A percentile compares a stretch with the other conserved stretches of the same genome.
Evolutionary conservation across 345 rosid genomes (phyloP).

Genomic region (Linum lewisii): DNA sequence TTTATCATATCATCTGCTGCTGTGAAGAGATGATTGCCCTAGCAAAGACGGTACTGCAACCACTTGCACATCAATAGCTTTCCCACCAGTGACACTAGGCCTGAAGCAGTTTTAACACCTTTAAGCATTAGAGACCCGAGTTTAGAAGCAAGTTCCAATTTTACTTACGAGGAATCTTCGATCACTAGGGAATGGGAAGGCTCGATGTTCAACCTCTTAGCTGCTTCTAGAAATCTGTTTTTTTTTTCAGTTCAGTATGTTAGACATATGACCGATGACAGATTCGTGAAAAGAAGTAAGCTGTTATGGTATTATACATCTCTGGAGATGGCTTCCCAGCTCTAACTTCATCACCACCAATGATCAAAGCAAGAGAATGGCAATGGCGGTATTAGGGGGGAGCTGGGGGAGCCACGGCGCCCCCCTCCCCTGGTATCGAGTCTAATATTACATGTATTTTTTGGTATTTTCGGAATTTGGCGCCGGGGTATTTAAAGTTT

Average conservation of each 20-base stretch:
- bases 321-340: conserved; percentile 85
- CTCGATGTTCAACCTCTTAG: conserved; percentile 44
- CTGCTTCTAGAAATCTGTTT: conserved; percentile 70
- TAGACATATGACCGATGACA: background rate
- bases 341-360: conserved; percentile 84
- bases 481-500: too few species aligned
- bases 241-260: conserved; percentile 4
- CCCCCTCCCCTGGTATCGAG: too few species aligned
- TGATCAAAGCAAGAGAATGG: conserved; percentile 22
- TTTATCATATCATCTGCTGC: conserved; percentile 70
- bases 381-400: too few species aligned
- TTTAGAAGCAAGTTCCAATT: background rate
- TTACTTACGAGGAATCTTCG: conserved; percentile 78
- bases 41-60: conserved; percentile 81
- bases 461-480: too few species aligned
- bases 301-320: conserved; percentile 38
- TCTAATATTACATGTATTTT: too few species aligned
- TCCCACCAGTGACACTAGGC: conserved; percentile 66
- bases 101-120: conserved; percentile 30
- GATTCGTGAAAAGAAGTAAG: background rate
- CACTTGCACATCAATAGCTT: conserved; percentile 78
- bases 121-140: background rate
- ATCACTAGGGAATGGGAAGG: conserved; percentile 63
- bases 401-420: too few species aligned
- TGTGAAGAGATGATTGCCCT: conserved; percentile 64